These are phyloP conservation scores for Nissolia schottii DNA, from an alignment of 306 rosid genomes.

Conservation along the genomic window DNA sequence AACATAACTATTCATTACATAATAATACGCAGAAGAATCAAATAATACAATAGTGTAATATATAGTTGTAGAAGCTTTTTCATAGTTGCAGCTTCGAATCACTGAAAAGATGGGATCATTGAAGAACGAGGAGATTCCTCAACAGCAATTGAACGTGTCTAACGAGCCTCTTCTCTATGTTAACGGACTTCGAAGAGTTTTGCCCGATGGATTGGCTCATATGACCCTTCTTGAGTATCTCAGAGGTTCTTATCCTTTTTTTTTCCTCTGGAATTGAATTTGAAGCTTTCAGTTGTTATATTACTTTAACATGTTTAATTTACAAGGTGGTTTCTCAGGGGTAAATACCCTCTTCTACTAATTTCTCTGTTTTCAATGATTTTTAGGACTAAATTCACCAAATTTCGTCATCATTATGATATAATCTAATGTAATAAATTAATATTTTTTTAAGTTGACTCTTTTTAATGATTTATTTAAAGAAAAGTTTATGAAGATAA, in stretches of 20 bases:
- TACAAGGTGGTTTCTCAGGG: too few species aligned
- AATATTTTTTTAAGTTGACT: too few species aligned
- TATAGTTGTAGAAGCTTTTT: background rate
- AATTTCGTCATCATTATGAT: too few species aligned
- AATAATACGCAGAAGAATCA: background rate
- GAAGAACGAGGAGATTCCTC: constrained; percentile 40
- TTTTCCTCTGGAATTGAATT: background rate
- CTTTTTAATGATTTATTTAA: too few species aligned
- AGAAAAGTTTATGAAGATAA: too few species aligned
- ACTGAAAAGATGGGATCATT: constrained; percentile 66
- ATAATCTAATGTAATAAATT: too few species aligned
- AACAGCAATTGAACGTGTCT: constrained; percentile 28
- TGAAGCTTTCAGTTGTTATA: background rate
- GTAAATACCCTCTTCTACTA: too few species aligned
- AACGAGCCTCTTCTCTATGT: constrained; percentile 56
- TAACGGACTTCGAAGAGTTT: constrained; percentile 63
- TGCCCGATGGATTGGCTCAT: constrained; percentile 85
- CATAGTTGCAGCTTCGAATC: background rate
- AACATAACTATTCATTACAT: background rate
- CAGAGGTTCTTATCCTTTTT: constrained; percentile 47
- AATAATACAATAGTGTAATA: background rate
- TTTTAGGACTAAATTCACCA: too few species aligned
- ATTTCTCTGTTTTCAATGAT: too few species aligned
- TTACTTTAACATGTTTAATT: background rate
- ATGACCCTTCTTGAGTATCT: constrained; percentile 88